Evolutionary conservation across 2,329 filamentous ascomycete species (phyloP).

Genomic region (Trichoderma sp.): DNA sequence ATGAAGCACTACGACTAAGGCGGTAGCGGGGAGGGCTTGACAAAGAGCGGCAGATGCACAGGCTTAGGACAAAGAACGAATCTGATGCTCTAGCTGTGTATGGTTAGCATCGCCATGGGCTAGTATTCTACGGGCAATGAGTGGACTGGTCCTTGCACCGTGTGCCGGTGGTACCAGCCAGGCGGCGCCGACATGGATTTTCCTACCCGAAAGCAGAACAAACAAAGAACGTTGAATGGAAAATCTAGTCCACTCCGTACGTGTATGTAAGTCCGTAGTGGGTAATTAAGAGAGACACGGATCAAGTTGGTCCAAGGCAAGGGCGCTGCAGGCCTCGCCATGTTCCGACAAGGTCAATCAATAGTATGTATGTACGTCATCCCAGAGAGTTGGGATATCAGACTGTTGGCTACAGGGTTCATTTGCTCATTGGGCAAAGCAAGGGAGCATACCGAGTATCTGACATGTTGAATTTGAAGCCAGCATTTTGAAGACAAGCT

Average conservation of each 20-base stretch:
- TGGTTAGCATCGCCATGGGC: neutral
- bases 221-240: neutral
- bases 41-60: slow-evolving; percentile 17
- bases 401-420: neutral
- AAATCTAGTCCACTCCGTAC: neutral
- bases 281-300: neutral
- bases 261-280: neutral
- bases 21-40: slow-evolving; percentile 6
- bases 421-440: neutral
- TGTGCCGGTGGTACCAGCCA: neutral
- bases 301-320: neutral
- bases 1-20: neutral
- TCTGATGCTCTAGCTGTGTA: neutral
- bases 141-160: neutral
- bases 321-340: neutral
- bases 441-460: neutral
- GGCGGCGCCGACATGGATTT: neutral
- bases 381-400: neutral
- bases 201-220: neutral
- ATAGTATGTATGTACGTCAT: neutral
- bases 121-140: neutral
- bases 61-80: neutral
- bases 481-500: neutral
- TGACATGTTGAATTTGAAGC: neutral
- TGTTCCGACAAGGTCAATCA: neutral